Evolutionary conservation across 1,139 yeast genomes (phyloP), one percentile per base, ranked within the genome.

Genomic region (Candida sanyaensis): DNA sequence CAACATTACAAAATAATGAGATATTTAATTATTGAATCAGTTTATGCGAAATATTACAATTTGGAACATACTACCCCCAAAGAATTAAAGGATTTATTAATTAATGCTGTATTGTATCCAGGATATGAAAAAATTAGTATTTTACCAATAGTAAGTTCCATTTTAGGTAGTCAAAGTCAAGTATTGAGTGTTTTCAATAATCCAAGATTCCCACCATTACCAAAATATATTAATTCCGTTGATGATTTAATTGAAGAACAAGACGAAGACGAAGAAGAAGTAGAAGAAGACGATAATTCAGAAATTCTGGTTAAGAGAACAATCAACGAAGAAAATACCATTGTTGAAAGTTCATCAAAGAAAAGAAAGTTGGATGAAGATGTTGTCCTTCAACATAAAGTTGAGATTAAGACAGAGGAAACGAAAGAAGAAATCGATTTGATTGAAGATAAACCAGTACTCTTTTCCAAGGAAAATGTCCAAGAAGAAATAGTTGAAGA

Each of bases 141-240:
- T 28, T 71, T 88, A 51, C 96, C 97, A 10, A 83, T 90, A 53
- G 86, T 88, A 1, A 66, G 80, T n/a, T 65, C 74, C 2, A 68
- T 77, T 4, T 64, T 88, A 54, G 73, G 72, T 3, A 72, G 71
- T 3, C 58, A 66, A 24, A 75, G 75, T 52, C 66, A 65, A 2
- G 55, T 78, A 21, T 53, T 77, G 39, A 82, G 84, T 59, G 75
- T 83, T 3, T 72, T 89, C 57, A 77, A 82, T 51, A 88, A 88
- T 57, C 96, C 97, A 34, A 74, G 95, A 55, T 80, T 90, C 55
- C 97, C 97, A 2, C 80, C 89, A 37, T 66, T 78, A 46, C 76
- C 81, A 4, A 58, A 65, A 33, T 67, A 73, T 45, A 64, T 70
- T 43, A 67, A 62, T 31, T 43, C 44, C 2, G 54, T 50, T 3